phyloP scores from a whole-genome alignment of 345 rosid genomes.

The Atalantia buxifolia region DNA sequence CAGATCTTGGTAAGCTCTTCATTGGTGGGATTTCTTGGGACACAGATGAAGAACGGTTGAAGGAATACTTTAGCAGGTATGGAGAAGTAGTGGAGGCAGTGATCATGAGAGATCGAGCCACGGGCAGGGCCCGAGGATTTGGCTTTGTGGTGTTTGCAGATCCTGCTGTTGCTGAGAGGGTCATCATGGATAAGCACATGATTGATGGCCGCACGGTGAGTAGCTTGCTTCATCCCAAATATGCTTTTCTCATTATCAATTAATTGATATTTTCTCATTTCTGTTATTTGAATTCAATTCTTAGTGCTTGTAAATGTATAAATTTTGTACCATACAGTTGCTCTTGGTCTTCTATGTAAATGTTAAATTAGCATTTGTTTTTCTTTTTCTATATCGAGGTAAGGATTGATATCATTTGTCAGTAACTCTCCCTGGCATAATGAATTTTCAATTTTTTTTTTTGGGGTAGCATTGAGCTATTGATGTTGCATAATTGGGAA shows the following conservation, averaged over 20 bases:
- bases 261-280: neutral
- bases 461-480: neutral
- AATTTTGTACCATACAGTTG: neutral
- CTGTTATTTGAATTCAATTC: neutral
- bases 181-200: slow-evolving; percentile 86
- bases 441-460: neutral
- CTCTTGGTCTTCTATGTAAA: neutral
- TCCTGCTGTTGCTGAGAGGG: slow-evolving; percentile 90
- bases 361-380: neutral
- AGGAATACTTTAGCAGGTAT: slow-evolving; percentile 76
- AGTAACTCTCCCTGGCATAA: neutral
- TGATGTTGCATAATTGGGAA: neutral
- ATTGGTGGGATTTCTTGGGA: slow-evolving; percentile 99
- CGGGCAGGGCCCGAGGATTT: slow-evolving; percentile 96
- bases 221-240: slow-evolving; percentile 24
- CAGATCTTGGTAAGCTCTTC: slow-evolving; percentile 98
- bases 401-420: neutral
- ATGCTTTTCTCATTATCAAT: slow-evolving; percentile 10
- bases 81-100: slow-evolving; percentile 94
- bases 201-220: slow-evolving; percentile 93
- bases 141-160: slow-evolving; percentile 89
- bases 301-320: neutral
- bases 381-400: neutral
- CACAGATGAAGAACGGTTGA: slow-evolving; percentile 85
- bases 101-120: slow-evolving; percentile 95